Conservation (phyloP, 2,329 filamentous ascomycete genomes). For the Stachybotrys elegans region DNA sequence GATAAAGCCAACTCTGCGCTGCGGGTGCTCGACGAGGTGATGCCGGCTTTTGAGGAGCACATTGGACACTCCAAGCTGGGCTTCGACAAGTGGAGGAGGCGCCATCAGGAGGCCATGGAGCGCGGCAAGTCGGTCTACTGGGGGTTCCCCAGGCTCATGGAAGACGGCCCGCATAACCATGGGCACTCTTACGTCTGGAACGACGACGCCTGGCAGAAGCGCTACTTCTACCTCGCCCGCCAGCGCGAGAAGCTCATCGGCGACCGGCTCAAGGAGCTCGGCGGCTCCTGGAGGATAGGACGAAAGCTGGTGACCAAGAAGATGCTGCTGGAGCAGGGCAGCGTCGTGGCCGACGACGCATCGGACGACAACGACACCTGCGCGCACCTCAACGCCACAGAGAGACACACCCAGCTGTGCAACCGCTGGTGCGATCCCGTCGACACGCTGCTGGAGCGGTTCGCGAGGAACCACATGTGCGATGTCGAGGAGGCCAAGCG, state of each 20-base stretch:
- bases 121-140: conserved; percentile 6
- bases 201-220: conserved; percentile 15
- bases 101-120: conserved; percentile 18
- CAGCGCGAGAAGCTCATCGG: conserved; percentile 12
- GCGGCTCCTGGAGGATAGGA: conserved; percentile 5
- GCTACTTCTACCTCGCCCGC: conserved; percentile 16
- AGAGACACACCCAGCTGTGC: background rate
- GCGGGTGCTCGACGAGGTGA: conserved; percentile 14
- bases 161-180: background rate
- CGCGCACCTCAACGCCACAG: background rate
- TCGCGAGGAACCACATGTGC: conserved; percentile 4
- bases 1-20: conserved; percentile 1
- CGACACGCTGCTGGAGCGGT: conserved; percentile 8
- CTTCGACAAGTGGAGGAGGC: conserved; percentile 13
- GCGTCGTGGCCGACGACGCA: no score
- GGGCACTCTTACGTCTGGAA: conserved; percentile 6
- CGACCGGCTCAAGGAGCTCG: conserved; percentile 1
- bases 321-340: background rate
- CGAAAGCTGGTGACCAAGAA: background rate
- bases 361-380: no score
- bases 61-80: conserved; percentile 16
- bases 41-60: conserved; percentile 15
- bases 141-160: conserved; percentile 9
- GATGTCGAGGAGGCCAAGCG: conserved; percentile 4
- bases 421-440: conserved; percentile 10